A percentile compares a stretch with the other conserved stretches of the same genome.
These are phyloP conservation scores for Didymellaceae sp. DNA, from an alignment of 2,329 filamentous ascomycete species.

Conservation along the genomic window DNA sequence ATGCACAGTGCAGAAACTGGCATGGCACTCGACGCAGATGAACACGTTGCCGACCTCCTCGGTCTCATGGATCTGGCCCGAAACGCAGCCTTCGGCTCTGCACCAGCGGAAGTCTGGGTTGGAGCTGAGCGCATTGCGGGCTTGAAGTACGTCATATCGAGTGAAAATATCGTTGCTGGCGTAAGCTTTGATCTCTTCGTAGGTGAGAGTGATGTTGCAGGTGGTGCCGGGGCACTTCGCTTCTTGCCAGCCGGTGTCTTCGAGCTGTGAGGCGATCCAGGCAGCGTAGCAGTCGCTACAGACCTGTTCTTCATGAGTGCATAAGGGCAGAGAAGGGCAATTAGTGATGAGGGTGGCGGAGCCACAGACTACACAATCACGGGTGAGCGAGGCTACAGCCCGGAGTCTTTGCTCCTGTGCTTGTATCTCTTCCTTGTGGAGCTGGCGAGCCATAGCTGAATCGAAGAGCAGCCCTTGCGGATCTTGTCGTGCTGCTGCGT, in stretches of 20 bases:
- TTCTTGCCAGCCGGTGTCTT: conserved; percentile 51
- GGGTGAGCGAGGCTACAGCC: background rate
- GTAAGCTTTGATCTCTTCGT: conserved; percentile 52
- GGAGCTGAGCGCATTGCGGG: conserved; percentile 53
- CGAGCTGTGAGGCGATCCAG: conserved; percentile 50
- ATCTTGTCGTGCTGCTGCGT: background rate
- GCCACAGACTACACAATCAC: conserved; percentile 34
- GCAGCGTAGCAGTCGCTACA: conserved; percentile 47
- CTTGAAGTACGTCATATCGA: conserved; percentile 51
- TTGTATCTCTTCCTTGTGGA: conserved; percentile 7
- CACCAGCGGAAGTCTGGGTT: conserved; percentile 63
- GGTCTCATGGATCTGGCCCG: conserved; percentile 61
- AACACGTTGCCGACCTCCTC: conserved; percentile 55
- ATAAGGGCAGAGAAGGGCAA: conserved; percentile 35
- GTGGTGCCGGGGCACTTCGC: conserved; percentile 59
- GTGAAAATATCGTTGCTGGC: conserved; percentile 26
- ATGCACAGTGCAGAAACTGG: conserved; percentile 48
- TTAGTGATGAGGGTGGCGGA: conserved; percentile 19
- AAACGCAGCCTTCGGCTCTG: conserved; percentile 55
- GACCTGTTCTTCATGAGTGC: conserved; percentile 43
- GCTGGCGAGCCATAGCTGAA: conserved; percentile 12
- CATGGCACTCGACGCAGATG: conserved; percentile 46
- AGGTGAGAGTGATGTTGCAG: conserved; percentile 55
- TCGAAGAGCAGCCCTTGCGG: background rate
- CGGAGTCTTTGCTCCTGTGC: background rate